phyloP scores from a whole-genome alignment of 1,284 basidiomycete species.

The Puccinia coronata region DNA sequence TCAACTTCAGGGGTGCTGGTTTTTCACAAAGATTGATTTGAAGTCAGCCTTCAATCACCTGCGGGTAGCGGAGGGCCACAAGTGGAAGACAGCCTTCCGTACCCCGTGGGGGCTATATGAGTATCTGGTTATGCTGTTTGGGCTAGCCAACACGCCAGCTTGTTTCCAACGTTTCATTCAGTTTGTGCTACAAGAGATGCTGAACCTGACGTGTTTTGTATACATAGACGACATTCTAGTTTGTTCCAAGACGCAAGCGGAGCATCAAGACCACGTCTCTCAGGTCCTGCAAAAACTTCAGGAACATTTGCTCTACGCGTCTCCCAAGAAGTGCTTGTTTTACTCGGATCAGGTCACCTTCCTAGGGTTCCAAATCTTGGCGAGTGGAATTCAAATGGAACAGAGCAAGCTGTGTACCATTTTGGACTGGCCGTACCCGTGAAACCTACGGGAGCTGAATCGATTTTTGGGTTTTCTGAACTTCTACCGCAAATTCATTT shows the following conservation, averaged over 20 bases:
- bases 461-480: conserved; percentile 24
- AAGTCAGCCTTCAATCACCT: conserved; percentile 8
- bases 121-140: conserved; percentile 23
- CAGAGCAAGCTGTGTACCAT: background rate
- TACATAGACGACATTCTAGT: conserved; percentile 40
- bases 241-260: background rate
- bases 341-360: background rate
- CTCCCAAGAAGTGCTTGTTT: conserved; percentile 4
- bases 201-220: conserved; percentile 20
- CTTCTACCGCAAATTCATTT: conserved; percentile 30
- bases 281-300: conserved; percentile 1
- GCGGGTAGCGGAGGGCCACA: background rate
- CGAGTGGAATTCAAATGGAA: conserved; percentile 20
- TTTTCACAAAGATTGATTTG: conserved; percentile 18
- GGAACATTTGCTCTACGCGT: background rate
- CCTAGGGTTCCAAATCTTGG: conserved; percentile 19
- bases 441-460: background rate
- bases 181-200: background rate
- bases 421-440: conserved; percentile 4
- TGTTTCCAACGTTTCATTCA: conserved; percentile 35
- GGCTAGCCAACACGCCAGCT: conserved; percentile 12
- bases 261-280: background rate
- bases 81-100: conserved; percentile 7
- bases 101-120: conserved; percentile 32
- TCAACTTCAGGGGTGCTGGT: background rate